Evolutionary conservation across 1,139 yeast species (phyloP), one percentile per base, ranked within the genome.

Genomic region (Fermentozyma sake): DNA sequence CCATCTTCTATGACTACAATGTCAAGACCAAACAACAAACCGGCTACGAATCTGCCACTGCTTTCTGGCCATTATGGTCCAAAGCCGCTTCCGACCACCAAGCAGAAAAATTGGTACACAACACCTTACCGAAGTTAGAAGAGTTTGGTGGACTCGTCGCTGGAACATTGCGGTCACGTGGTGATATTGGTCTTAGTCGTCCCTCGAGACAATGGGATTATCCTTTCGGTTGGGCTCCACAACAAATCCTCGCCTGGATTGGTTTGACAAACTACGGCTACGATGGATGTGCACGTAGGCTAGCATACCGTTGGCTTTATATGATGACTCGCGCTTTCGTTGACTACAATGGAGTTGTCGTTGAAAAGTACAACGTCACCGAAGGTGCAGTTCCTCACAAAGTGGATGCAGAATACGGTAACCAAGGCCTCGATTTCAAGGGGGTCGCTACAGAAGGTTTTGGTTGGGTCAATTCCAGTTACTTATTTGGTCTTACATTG

Each of bases 141-240:
- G 83, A 76, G 53, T 68, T 70, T 36, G 98, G 98, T 11, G 98
- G 98, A 1, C 55, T 91, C 12, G 95, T 76, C 1, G 82, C 96
- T 0, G 95, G 97, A 22, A 82, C 96, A 0, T 71, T 76, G 40
- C 56, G 69, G 42, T 79, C 91, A 4, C 67, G 95, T 34, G 96
- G 96, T 15, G 76, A 64, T 11, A 62, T 83, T 16, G 76, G 82
- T 2, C 55, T 84, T 16, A 64, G 72, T 28, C 66, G 89, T 42
- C 96, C 95, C 14, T 77, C 84, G 18, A 72, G 97, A 54, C 98
- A 91, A 60, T 91, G 98, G 98, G 98, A 91, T 54, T 91, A 80
- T 52, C 98, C 98, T 5, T 86, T 67, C 49, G 98, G 97, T 4
- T 91, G 98, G 98, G 96, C 98, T 0, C 98, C 98, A 2, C 98